Percentiles rank a stretch among this genome's conserved stretches.
Evolutionary conservation across 164 flowering plant genomes (phyloP).

Genomic region (Cinnamomum chago): DNA sequence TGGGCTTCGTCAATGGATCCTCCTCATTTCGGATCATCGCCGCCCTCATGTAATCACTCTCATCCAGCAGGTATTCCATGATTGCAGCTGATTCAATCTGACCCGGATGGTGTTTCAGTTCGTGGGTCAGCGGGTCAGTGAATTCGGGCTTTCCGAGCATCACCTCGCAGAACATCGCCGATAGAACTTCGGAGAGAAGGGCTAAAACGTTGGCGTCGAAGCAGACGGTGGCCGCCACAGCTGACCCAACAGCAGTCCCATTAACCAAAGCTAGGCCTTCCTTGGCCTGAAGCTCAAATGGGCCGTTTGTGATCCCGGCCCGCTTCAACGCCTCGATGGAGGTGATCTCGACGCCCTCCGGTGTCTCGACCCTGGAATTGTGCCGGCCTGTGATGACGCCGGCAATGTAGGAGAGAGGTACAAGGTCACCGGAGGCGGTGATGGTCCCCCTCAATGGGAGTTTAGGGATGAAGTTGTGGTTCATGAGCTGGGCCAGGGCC

Average conservation of each 20-base stretch:
- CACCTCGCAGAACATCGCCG: constrained; percentile 24
- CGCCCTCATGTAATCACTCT: constrained; percentile 27
- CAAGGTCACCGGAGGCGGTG: constrained; percentile 27
- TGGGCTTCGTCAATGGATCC: constrained; percentile 39
- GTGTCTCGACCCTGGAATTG: constrained; percentile 21
- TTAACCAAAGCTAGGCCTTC: constrained; percentile 27
- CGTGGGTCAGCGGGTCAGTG: constrained; percentile 23
- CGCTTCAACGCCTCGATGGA: constrained; percentile 29
- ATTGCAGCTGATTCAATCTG: constrained; percentile 28
- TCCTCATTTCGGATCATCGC: constrained; percentile 24
- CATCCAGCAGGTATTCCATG: constrained; percentile 32
- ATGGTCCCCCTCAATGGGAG: constrained; percentile 29
- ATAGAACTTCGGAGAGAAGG: constrained; percentile 24
- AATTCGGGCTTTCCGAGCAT: constrained; percentile 24
- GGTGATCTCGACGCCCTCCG: constrained; percentile 24
- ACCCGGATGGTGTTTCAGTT: constrained; percentile 29
- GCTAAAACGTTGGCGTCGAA: constrained; percentile 26
- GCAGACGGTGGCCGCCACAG: constrained; percentile 28
- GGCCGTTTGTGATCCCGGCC: constrained; percentile 22
- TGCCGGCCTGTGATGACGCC: constrained; percentile 31
- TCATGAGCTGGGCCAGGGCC: constrained; percentile 33
- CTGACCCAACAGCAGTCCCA: constrained; percentile 28
- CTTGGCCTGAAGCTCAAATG: constrained; percentile 33
- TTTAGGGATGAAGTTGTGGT: constrained; percentile 27
- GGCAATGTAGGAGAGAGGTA: constrained; percentile 34